These are phyloP conservation scores for Cladosporium sp. DNA, from an alignment of 2,329 filamentous ascomycete species.

Conservation along the genomic window DNA sequence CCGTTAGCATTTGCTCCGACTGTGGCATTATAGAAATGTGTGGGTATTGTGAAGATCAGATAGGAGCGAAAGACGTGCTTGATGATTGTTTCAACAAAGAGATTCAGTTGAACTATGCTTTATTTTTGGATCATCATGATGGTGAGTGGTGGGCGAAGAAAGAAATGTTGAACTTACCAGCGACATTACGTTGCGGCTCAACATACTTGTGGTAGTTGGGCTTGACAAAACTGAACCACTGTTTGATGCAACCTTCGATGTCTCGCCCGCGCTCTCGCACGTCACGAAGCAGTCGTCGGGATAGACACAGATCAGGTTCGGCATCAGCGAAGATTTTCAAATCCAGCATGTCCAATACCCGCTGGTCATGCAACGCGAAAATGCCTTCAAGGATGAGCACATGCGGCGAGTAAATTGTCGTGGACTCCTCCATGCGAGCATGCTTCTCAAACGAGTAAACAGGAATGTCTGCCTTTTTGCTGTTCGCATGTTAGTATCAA, in stretches of 20 bases:
- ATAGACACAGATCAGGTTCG: slow-evolving; percentile 88
- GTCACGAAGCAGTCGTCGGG: slow-evolving; percentile 83
- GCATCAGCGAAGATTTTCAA: slow-evolving; percentile 98
- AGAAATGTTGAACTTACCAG: slow-evolving; percentile 51
- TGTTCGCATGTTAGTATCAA: slow-evolving; percentile 33
- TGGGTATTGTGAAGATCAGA: slow-evolving; percentile 24
- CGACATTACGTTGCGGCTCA: slow-evolving; percentile 82
- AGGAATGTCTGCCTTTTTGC: slow-evolving; percentile 84
- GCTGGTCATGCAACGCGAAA: slow-evolving; percentile 83
- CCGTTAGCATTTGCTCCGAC: slow-evolving; percentile 15
- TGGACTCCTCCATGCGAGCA: slow-evolving; percentile 71
- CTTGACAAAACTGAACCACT: slow-evolving; percentile 96
- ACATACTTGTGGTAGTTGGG: slow-evolving; percentile 95
- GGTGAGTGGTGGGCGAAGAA: not conserved
- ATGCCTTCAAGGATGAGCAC: slow-evolving; percentile 95
- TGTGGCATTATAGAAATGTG: not conserved
- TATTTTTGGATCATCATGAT: slow-evolving; percentile 33
- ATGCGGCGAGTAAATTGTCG: slow-evolving; percentile 90
- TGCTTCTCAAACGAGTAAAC: slow-evolving; percentile 95
- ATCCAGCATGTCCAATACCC: slow-evolving; percentile 81
- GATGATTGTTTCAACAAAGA: slow-evolving; percentile 33
- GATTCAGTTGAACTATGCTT: slow-evolving; percentile 40
- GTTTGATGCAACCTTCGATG: slow-evolving; percentile 93
- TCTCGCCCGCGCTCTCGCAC: slow-evolving; percentile 85
- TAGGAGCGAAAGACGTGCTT: slow-evolving; percentile 32